These are phyloP conservation scores for Paramecium caudatum DNA, from an alignment of 73 alveolate species.

Conservation along the genomic window DNA sequence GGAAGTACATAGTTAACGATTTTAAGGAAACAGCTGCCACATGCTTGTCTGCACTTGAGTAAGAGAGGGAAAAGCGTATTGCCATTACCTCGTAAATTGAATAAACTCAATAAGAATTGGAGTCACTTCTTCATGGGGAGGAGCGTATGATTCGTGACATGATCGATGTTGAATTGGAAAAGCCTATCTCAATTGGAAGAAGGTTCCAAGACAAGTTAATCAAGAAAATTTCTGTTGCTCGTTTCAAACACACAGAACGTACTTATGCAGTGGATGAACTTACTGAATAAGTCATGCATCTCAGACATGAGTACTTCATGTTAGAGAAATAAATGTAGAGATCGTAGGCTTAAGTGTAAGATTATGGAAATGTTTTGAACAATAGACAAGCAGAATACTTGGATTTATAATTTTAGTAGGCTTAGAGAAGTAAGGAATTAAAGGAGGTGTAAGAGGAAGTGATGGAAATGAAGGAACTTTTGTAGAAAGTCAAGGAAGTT, in stretches of 20 bases:
- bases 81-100: not conserved
- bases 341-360: constrained; percentile 56
- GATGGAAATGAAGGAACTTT: not conserved
- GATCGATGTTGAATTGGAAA: constrained; percentile 29
- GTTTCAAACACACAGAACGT: constrained; percentile 41
- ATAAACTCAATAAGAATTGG: not conserved
- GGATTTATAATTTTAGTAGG: not conserved
- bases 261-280: constrained; percentile 63
- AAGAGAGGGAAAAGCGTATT: constrained; percentile 2
- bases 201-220: constrained; percentile 1
- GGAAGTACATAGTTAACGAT: not conserved
- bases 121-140: constrained; percentile 8
- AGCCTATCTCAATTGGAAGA: constrained; percentile 26
- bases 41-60: not conserved
- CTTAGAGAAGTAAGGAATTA: not conserved
- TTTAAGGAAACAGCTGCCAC: not conserved
- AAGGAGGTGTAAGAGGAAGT: not conserved
- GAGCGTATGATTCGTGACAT: not conserved
- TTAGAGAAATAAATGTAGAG: constrained; percentile 33
- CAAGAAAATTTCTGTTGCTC: constrained; percentile 26
- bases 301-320: not conserved
- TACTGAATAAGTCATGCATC: not conserved
- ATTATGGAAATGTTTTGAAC: not conserved
- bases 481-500: not conserved
- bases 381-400: not conserved